phyloP scores from a whole-genome alignment of 106 monocot genomes.

The Hemerocallis citrina region DNA sequence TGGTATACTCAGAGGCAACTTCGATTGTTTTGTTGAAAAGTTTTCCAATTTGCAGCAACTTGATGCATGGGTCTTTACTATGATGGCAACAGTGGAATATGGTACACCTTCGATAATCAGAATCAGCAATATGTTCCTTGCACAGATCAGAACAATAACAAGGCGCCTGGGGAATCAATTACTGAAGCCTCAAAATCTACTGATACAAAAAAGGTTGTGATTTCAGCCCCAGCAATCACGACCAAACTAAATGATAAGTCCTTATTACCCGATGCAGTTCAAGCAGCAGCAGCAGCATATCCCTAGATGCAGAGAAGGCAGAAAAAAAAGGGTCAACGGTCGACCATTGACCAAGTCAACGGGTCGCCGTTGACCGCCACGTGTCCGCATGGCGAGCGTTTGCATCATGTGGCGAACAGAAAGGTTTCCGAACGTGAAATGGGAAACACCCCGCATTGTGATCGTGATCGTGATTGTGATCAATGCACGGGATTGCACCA shows the following conservation, averaged over 20 bases:
- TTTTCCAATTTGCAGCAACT: background rate
- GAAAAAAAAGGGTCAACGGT: slow-evolving; percentile 84
- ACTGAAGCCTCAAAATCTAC: slow-evolving; percentile 49
- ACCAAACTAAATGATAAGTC: slow-evolving; percentile 57
- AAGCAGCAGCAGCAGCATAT: slow-evolving; percentile 92
- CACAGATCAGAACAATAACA: slow-evolving; percentile 56
- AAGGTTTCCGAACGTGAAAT: too few relatives aligned
- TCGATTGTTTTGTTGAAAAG: background rate
- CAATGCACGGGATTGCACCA: too few relatives aligned
- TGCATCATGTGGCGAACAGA: too few relatives aligned
- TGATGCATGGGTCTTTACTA: slow-evolving; percentile 76
- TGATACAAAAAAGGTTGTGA: slow-evolving; percentile 77
- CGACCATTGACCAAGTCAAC: too few relatives aligned
- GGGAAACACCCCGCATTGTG: too few relatives aligned
- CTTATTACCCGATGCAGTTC: slow-evolving; percentile 79
- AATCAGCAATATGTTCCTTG: slow-evolving; percentile 92
- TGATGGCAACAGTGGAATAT: slow-evolving; percentile 83
- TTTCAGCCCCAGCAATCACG: slow-evolving; percentile 87
- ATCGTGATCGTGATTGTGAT: too few relatives aligned
- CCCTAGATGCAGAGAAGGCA: slow-evolving; percentile 87
- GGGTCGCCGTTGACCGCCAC: too few relatives aligned
- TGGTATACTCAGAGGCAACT: too few relatives aligned
- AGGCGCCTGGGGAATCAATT: slow-evolving; percentile 31
- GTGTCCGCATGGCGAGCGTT: too few relatives aligned
- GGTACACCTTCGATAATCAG: slow-evolving; percentile 91